phyloP scores from a whole-genome alignment of 495 filamentous ascomycete species.

The Trichocladium uniseriatum region DNA sequence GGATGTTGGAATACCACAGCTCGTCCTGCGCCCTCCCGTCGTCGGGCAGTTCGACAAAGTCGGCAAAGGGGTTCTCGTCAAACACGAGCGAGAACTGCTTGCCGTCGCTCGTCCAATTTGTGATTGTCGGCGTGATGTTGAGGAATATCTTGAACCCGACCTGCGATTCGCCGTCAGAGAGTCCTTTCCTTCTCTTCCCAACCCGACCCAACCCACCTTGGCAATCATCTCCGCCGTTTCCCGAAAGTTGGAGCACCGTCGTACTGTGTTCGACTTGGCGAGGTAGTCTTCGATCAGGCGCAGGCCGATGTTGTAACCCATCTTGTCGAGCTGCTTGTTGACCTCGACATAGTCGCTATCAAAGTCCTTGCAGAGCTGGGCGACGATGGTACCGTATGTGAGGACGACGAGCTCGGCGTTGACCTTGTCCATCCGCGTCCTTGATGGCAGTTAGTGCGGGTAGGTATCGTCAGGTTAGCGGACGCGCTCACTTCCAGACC shows the following conservation, averaged over 20 bases:
- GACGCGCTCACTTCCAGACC: conserved; percentile 84
- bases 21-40: conserved; percentile 94
- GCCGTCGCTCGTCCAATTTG: conserved; percentile 91
- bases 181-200: not conserved
- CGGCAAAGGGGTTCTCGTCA: conserved; percentile 92
- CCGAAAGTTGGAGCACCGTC: conserved; percentile 78
- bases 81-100: conserved; percentile 94
- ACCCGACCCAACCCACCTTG: conserved; percentile 53
- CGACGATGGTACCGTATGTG: conserved; percentile 95
- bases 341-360: conserved; percentile 87
- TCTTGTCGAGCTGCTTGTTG: conserved; percentile 95
- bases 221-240: conserved; percentile 96
- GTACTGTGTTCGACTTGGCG: conserved; percentile 78
- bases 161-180: conserved; percentile 32
- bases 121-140: conserved; percentile 90
- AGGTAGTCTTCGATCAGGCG: conserved; percentile 96
- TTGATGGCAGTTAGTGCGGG: conserved; percentile 20
- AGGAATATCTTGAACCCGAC: conserved; percentile 98
- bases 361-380: conserved; percentile 91
- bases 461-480: not conserved
- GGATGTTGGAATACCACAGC: conserved; percentile 95
- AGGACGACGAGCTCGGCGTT: conserved; percentile 93
- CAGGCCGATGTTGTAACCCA: conserved; percentile 98
- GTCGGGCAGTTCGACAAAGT: conserved; percentile 95
- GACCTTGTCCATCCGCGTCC: conserved; percentile 59